Evolutionary conservation across 345 rosid genomes (phyloP), one percentile per base, ranked within the genome.

Genomic region (Limnanthes douglasii): DNA sequence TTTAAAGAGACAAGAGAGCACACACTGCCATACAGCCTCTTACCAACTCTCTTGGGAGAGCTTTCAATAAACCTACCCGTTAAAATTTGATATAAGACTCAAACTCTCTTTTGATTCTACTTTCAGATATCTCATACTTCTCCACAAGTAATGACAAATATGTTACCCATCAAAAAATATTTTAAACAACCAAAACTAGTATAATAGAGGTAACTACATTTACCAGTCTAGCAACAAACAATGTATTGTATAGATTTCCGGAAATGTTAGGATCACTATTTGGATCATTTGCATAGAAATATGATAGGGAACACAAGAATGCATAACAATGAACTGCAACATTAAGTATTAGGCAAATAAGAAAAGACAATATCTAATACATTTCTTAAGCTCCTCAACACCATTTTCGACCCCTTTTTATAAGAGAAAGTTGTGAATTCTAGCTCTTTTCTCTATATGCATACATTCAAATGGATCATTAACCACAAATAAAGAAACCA

Each of bases 21-120:
- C 36, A 41, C 59, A 50, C 36, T 18, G 60, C 35, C 5, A 44
- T 43, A 60, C 35, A 64, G 50, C 56, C 35, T 80, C 98, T 92
- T 85, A 92, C 96, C 96, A 64, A 85, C 61, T 79, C 88, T 38
- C 55, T 52, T 40, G 39, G 45, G 60, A 65, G 61, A 55, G 50
- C 53, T 65, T 56, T 64, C 65, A 62, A 68, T 50, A 62, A 70
- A 78, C 94, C 90, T 81, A 92, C 96, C 99, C 86, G 81, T 56
- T 92, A 85, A 59, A 92, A 75, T 39, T 96, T 94, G 43, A 94
- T 96, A 69, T 75, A 92, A 19, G 99, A 73, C 57, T 92, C 99
- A 69, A 92, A 78, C 78, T 92, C 99, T 78, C 99, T 85, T 78
- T 92, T 92, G 60, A 92, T 62, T 70, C 67, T 85, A 78, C 90